phyloP scores from a whole-genome alignment of 495 filamentous ascomycete species.

The Lasiosphaeria hispida region DNA sequence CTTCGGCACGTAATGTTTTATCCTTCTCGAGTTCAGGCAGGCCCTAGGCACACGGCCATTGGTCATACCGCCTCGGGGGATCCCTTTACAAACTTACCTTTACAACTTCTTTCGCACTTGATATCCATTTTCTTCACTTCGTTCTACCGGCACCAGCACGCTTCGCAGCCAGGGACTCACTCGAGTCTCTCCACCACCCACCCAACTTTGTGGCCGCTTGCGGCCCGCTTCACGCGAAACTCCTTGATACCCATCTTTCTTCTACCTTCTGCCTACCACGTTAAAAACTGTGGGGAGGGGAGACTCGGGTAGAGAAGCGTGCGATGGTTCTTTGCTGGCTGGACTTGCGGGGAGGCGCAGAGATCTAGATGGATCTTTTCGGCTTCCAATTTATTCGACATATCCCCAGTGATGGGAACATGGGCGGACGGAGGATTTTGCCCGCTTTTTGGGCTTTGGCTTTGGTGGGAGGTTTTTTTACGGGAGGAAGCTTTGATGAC shows the following conservation, averaged over 20 bases:
- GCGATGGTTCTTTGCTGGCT: not conserved
- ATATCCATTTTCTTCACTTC: not conserved
- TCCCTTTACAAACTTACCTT: too few species aligned
- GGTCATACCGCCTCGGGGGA: too few species aligned
- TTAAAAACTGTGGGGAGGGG: not conserved
- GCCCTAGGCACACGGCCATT: too few species aligned
- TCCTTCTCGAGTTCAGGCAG: not conserved
- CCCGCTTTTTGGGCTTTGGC: not conserved
- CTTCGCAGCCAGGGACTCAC: not conserved
- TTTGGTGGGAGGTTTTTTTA: not conserved
- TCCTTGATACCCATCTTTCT: conserved; percentile 12
- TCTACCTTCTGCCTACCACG: not conserved
- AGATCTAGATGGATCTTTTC: conserved; percentile 12
- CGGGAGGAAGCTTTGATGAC: not conserved
- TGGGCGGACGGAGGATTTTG: not conserved
- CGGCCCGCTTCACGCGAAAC: not conserved
- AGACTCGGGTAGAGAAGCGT: not conserved
- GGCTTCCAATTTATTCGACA: conserved; percentile 1
- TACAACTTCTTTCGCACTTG: too few species aligned
- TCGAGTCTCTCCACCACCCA: not conserved
- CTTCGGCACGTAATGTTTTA: too few species aligned
- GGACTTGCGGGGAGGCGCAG: conserved; percentile 2
- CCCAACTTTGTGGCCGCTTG: conserved; percentile 7
- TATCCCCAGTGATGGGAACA: conserved; percentile 3
- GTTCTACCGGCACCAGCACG: conserved; percentile 5